These are phyloP conservation scores for Rhizophora mangle DNA, from an alignment of 345 rosid species.

Conservation along the genomic window DNA sequence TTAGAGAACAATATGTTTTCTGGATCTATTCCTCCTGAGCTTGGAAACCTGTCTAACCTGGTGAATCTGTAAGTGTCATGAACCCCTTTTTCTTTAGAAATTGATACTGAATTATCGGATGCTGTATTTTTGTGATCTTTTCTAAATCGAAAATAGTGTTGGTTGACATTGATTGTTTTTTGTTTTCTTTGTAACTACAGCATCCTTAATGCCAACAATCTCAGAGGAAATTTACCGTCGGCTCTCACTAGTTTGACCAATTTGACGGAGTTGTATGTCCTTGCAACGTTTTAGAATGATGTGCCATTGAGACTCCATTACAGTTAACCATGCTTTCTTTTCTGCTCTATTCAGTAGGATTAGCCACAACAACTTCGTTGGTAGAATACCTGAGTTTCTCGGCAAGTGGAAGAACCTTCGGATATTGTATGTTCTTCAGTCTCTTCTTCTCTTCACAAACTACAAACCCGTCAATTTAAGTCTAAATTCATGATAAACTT, in stretches of 20 bases:
- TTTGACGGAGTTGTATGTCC: constrained; percentile 11
- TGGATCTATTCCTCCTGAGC: constrained; percentile 15
- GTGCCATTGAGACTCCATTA: not conserved
- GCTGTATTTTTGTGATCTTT: not conserved
- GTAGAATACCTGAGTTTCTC: constrained; percentile 13
- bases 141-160: too few species aligned
- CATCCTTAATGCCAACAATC: constrained; percentile 21
- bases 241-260: constrained; percentile 12
- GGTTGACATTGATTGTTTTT: not conserved
- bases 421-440: not conserved
- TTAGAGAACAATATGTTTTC: constrained; percentile 8
- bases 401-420: constrained; percentile 10
- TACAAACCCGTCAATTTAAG: too few species aligned
- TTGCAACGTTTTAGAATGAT: not conserved
- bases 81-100: not conserved
- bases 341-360: constrained; percentile 18
- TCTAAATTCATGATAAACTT: not conserved
- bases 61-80: constrained; percentile 1
- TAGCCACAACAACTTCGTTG: constrained; percentile 15
- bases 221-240: constrained; percentile 14
- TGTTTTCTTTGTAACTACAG: constrained; percentile 4
- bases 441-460: not conserved
- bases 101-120: not conserved
- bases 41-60: constrained; percentile 12
- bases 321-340: not conserved